Base-by-base conservation (phyloP, 306 rosid species). In the Quercus alba region DNA sequence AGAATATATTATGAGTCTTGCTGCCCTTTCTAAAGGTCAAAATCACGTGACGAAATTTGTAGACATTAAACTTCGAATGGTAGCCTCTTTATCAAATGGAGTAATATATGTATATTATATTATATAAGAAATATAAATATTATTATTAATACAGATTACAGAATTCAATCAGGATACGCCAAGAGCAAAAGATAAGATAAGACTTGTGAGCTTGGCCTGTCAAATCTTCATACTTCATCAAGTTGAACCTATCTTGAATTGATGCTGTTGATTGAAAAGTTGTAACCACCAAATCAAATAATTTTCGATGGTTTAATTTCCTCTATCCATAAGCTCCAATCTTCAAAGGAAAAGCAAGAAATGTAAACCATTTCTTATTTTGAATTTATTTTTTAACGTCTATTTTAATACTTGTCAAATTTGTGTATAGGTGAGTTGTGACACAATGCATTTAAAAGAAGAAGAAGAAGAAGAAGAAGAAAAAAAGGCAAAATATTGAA, bases 301-400 rank as follows among this genome's bases (percentile, higher is more conserved):
- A 7, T 66, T 69, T 41, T 8, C 3, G 1, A 41, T 41, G 46
- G 46, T 56, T 21, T 31, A n/a, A 31, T 35, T 19, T 6, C 31
- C 58, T 49, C 61, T 14, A 18, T 49, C 9, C 10, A 19, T 2
- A 11, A 13, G 55, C 51, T 19, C 72, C 75, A 25, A 80, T 52
- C 67, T 75, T 70, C 81, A 70, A 70, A 70, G 19, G 33, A 58
- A 69, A 75, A 49, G 25, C 62, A 57, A 46, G 69, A 70, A 23
- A 54, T n/a, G n/a, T 11, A 12, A 63, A 75, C 72, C 6, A 68
- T 31, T 46, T 18, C 30, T 20, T 78, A 12, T 8, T 59, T 9
- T 10, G 31, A 23, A 4, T 1, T 0, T 58, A 9, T 3, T 58
- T 21, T 8, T 21, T 10, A 8, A 58, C 30, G 66, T 11, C 66